These are phyloP conservation scores for Pseudozyma tsukubaensis DNA, from an alignment of 1,284 basidiomycete genomes.

Conservation along the genomic window DNA sequence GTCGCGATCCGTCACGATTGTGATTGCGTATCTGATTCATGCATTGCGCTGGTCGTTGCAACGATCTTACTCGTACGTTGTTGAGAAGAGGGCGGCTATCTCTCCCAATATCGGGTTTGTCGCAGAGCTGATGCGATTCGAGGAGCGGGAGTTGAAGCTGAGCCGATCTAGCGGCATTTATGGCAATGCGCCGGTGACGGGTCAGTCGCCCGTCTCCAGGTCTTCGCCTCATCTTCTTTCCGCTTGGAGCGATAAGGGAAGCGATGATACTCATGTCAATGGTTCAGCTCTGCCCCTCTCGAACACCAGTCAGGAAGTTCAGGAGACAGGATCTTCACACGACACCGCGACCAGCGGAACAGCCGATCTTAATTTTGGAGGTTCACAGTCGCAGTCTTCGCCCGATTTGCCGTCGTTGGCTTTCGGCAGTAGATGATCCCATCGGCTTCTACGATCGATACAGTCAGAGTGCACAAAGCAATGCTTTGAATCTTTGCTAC, in stretches of 20 bases:
- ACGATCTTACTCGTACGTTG: slow-evolving; percentile 87
- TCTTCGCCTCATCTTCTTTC: slow-evolving; percentile 12
- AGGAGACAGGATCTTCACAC: neutral
- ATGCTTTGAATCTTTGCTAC: neutral
- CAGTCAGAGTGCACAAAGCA: too few species aligned
- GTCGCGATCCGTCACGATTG: slow-evolving; percentile 93
- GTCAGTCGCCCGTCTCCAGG: slow-evolving; percentile 4
- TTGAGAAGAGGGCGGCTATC: slow-evolving; percentile 88
- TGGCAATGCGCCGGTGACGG: slow-evolving; percentile 3
- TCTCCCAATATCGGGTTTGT: slow-evolving; percentile 99
- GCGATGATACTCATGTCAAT: neutral
- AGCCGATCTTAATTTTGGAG: neutral
- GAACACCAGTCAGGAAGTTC: slow-evolving; percentile 1
- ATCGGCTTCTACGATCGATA: too few species aligned
- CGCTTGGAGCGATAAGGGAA: slow-evolving; percentile 1
- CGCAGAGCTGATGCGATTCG: slow-evolving; percentile 94
- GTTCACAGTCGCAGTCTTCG: slow-evolving; percentile 25
- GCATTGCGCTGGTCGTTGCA: slow-evolving; percentile 94
- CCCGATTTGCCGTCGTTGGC: slow-evolving; percentile 27
- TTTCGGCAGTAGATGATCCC: slow-evolving; percentile 6
- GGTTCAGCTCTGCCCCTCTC: slow-evolving; percentile 11
- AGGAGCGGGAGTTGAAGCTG: slow-evolving; percentile 73
- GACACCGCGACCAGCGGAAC: neutral
- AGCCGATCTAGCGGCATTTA: slow-evolving; percentile 40
- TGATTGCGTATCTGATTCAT: slow-evolving; percentile 96